Evolutionary conservation across 257 asterid species (phyloP).

Genomic region (Solanum tarapatanum): DNA sequence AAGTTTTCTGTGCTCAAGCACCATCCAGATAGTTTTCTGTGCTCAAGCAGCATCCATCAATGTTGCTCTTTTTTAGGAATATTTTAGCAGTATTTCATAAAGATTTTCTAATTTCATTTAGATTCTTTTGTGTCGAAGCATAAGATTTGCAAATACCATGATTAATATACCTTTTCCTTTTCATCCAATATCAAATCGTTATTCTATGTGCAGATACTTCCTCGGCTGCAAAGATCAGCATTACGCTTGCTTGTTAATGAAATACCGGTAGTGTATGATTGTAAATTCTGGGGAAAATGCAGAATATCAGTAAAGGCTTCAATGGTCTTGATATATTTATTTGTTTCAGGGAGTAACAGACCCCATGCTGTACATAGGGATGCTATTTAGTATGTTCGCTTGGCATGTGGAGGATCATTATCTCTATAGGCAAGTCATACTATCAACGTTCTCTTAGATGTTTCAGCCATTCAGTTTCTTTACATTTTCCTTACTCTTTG

Average conservation of each 20-base stretch:
- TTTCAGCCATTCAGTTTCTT: not conserved
- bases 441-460: not conserved
- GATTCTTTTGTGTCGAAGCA: not conserved
- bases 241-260: slow-evolving; percentile 23
- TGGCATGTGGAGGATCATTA: slow-evolving; percentile 50
- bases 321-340: not conserved
- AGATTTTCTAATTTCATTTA: not conserved
- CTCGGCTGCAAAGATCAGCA: slow-evolving; percentile 8
- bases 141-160: not conserved
- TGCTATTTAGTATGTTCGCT: slow-evolving; percentile 44
- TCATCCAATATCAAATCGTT: not conserved
- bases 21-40: no score
- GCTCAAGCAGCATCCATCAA: no score
- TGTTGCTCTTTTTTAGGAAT: not conserved
- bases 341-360: slow-evolving; percentile 32
- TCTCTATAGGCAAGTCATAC: slow-evolving; percentile 21
- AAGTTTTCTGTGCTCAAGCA: no score
- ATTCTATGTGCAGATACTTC: slow-evolving; percentile 13
- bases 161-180: not conserved
- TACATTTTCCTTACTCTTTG: not conserved
- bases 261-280: slow-evolving; percentile 19
- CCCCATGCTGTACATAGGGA: slow-evolving; percentile 37
- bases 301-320: not conserved
- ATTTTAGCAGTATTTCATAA: not conserved
- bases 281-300: not conserved